Evolutionary conservation across 1,284 basidiomycete species (phyloP).

Genomic region (Sanguinoderma infundibulare): DNA sequence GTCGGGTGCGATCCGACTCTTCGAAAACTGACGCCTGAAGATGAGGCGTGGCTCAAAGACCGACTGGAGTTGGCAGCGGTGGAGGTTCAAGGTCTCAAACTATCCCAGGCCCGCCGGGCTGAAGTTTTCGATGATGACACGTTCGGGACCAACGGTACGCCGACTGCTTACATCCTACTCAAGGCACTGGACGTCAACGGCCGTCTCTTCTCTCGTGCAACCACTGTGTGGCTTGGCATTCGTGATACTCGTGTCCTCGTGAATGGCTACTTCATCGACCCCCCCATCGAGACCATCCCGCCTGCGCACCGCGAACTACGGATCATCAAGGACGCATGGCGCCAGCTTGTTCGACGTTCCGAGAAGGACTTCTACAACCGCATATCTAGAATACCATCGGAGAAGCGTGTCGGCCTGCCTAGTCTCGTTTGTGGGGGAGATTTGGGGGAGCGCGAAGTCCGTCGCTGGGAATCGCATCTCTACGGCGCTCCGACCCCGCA

Average conservation of each 20-base stretch:
- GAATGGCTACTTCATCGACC: background rate
- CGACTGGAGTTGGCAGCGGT: background rate
- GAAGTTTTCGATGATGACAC: background rate
- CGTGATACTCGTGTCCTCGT: background rate
- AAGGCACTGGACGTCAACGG: slow-evolving; percentile 13
- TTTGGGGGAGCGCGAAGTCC: slow-evolving; percentile 9
- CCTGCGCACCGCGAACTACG: background rate
- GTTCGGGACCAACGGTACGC: background rate
- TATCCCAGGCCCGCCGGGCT: background rate
- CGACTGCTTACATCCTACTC: slow-evolving; percentile 4
- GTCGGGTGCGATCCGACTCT: slow-evolving; percentile 4
- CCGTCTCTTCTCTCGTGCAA: slow-evolving; percentile 18
- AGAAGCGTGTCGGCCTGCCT: slow-evolving; percentile 1
- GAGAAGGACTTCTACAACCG: slow-evolving; percentile 16
- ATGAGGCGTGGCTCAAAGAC: background rate
- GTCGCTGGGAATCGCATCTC: background rate
- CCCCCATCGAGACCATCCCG: background rate
- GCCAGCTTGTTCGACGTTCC: slow-evolving; percentile 1
- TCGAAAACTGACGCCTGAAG: background rate
- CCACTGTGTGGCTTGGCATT: slow-evolving; percentile 5
- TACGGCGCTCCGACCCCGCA: background rate
- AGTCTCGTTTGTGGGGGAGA: slow-evolving; percentile 7
- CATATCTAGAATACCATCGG: background rate
- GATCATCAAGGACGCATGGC: slow-evolving; percentile 25
- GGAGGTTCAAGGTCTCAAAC: background rate